Base-by-base conservation (phyloP, 208 protist genomes). In the Trypanosoma lewisi region DNA sequence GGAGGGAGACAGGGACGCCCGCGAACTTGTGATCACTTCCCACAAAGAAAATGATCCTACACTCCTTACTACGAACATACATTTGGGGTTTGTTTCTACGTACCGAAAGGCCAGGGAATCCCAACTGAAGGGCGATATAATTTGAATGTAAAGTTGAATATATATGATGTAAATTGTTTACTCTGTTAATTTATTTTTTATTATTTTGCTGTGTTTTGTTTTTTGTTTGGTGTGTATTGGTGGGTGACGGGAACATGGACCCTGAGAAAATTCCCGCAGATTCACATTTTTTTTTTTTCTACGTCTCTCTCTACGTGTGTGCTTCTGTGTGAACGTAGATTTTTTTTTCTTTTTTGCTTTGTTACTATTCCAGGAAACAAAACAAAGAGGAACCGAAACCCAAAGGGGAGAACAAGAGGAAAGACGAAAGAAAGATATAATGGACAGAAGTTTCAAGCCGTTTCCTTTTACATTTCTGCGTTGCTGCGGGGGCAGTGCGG, bases 11-110 rank as follows among this genome's bases (percentile, higher is more conserved):
- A 65, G 60, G 19, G 68, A 75, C 12, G 80, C 63, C 21, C 74
- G 75, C 23, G 79, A 95, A 30, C 54, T 78, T 6, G 75, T 95
- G n/a, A 60, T 52, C 5, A 54, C 54, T 14, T 84, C 78, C 7
- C 77, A 83, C 67, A 89, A 78, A 41, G 68, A 80, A 28, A 36
- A 63, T 14, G 73, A 89, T 63, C 37, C 80, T 0, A 59, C 28
- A 8, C 25, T 88, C 54, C 72, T 95, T 5, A 64, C 45, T 19
- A 34, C 65, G 23, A 67, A 83, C 47, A 58, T 77, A 36, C 41
- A 71, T n/a, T 54, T 58, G 27, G 82, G 79, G 48, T 92, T 89
- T 60, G 70, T 71, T 8, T 66, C 77, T 9, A 39, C 68, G 11
- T 92, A 89, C 67, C 79, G 83, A 30, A 71, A 70, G 12, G n/a